A percentile compares a stretch with the other conserved stretches of the same genome.
These are phyloP conservation scores for Alternaria alternata DNA, from an alignment of 2,329 filamentous ascomycete species.

Conservation along the genomic window DNA sequence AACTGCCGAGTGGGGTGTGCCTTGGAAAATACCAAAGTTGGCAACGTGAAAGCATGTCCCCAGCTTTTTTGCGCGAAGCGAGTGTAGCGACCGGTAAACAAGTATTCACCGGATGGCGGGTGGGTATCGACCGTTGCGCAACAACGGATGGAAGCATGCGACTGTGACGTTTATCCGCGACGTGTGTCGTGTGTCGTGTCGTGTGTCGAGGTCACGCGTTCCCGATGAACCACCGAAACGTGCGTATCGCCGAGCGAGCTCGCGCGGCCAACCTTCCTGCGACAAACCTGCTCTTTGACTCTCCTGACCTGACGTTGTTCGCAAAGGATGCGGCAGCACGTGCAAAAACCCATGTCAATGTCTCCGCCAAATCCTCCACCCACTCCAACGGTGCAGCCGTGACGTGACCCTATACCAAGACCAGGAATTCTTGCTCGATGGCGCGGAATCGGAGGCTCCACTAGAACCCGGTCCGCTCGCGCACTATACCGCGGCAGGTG, in stretches of 20 bases:
- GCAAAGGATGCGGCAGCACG: background rate
- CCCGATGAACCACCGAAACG: constrained; percentile 8
- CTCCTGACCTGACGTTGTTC: background rate
- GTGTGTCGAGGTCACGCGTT: constrained; percentile 1
- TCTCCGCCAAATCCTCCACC: background rate
- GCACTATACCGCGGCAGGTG: constrained; percentile 20
- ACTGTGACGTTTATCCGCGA: background rate
- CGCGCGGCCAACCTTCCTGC: background rate
- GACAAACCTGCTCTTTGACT: background rate
- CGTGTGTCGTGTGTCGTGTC: constrained; percentile 3
- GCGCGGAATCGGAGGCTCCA: constrained; percentile 9
- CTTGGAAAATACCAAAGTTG: background rate
- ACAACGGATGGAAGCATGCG: background rate
- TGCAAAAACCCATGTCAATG: background rate
- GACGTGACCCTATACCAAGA: constrained; percentile 9
- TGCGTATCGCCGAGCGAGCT: background rate
- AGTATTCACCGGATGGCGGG: constrained; percentile 8
- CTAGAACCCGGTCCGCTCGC: constrained; percentile 7
- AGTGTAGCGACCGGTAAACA: background rate
- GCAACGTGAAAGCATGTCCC: background rate
- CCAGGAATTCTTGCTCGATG: constrained; percentile 12
- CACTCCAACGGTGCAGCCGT: constrained; percentile 10
- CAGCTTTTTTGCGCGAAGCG: background rate
- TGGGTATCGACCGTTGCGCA: background rate
- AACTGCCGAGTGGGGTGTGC: constrained; percentile 4